Base-by-base conservation (phyloP, 164 flowering plant genomes). In the Annona cherimola region DNA sequence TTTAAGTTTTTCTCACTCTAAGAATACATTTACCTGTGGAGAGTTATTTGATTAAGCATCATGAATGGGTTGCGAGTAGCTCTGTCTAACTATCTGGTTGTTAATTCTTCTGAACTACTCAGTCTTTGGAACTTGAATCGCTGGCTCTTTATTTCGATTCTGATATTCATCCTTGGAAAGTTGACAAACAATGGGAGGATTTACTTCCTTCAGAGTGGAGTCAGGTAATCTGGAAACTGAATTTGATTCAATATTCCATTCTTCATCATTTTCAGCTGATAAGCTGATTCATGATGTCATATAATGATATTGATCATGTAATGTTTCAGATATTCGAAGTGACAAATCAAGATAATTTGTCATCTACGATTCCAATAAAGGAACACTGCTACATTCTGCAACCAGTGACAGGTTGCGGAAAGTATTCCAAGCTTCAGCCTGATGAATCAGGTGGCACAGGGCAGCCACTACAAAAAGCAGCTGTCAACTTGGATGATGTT, bases 381-480 rank as follows among this genome's bases (percentile, higher is more conserved):
- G 81, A 79, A 74, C 99, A 93, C 75, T 75, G 79, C 12, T 96
- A 96, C 71, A 73, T 93, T 79, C 80, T 96, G 78, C 90, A 96
- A 82, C 99, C 99, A 44, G 94, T 96, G 45, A 76, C 93, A 64
- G 99, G 98, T 61, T 83, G 86, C 84, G 98, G 95, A n/a, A 93
- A 85, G 76, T 96, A 93, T 81, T 71, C 82, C 45, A 96, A 93
- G 76, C 71, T 77, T 78, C 88, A 79, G 11, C 63, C 77, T 67
- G 85, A 84, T 80, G 86, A 80, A 73, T 80, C 88, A 62, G 44
- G 76, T 71, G 80, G 69, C 68, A 72, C 76, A 16, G 76, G 59
- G 59, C 89, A 89, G 74, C 90, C 99, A 75, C 66, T 84, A 45
- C 98, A 93, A 75, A 89, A 85, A 71, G 97, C 95, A 55, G 79